Conservation (phyloP, 2,329 filamentous ascomycete species). For the Xylariomycetidae sp. region DNA sequence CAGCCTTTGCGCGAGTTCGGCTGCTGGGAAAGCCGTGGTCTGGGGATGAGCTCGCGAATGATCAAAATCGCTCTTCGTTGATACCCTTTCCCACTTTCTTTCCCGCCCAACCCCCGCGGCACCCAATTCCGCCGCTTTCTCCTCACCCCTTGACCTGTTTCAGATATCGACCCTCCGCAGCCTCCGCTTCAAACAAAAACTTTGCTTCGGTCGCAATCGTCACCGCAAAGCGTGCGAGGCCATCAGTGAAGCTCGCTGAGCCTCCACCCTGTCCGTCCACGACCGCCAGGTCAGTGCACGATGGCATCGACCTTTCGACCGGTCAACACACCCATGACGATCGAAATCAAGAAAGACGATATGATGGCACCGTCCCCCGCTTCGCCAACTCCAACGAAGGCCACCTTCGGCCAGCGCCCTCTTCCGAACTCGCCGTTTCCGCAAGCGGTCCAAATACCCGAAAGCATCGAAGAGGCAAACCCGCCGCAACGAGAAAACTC, state of each 20-base stretch:
- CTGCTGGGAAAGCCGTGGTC: no score
- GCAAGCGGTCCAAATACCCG: constrained; percentile 41
- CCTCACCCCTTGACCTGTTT: constrained; percentile 10
- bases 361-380: constrained; percentile 22
- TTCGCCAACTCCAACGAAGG: constrained; percentile 57
- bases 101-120: constrained; percentile 6
- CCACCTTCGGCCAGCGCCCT: constrained; percentile 49
- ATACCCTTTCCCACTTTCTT: constrained; percentile 9
- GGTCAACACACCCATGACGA: constrained; percentile 36
- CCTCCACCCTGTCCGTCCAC: no score
- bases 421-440: constrained; percentile 48
- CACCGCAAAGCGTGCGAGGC: no score
- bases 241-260: no score
- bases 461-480: constrained; percentile 37
- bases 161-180: constrained; percentile 11
- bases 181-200: constrained; percentile 4
- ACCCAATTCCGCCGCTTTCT: constrained; percentile 6
- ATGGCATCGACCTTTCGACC: constrained; percentile 46
- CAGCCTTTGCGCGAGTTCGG: no score
- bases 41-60: constrained; percentile 18
- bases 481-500: constrained; percentile 50
- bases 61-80: constrained; percentile 16
- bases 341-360: constrained; percentile 23
- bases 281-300: constrained; percentile 1
- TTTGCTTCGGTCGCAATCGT: no score